Evolutionary conservation across 306 rosid species (phyloP).

Genomic region (Begonia loranthoides): DNA sequence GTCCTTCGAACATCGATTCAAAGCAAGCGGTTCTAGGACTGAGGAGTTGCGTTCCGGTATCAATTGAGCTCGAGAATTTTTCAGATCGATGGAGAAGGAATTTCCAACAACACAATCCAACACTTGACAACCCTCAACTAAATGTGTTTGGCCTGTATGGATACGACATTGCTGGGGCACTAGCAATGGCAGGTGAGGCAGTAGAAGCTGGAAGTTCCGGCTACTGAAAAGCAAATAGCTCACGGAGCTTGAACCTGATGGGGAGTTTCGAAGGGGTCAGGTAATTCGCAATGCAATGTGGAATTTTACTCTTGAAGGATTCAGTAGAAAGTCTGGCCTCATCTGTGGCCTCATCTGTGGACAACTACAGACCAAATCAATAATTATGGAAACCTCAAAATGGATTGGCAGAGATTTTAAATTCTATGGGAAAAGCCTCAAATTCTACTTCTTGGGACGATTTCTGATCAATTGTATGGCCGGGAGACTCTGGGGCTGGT

Average conservation of each 20-base stretch:
- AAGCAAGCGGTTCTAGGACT: constrained; percentile 2
- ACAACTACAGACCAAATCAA: constrained; percentile 10
- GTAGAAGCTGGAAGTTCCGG: constrained; percentile 1
- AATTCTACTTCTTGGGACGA: not conserved
- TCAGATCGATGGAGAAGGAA: not conserved
- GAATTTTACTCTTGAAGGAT: constrained; percentile 6
- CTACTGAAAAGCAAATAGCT: not conserved
- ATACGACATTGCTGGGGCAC: constrained; percentile 29
- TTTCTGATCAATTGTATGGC: constrained; percentile 18
- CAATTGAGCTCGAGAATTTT: not conserved
- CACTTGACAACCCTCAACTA: constrained; percentile 8
- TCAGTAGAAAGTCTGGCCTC: constrained; percentile 11
- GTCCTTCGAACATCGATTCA: not conserved
- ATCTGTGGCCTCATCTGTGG: constrained; percentile 5
- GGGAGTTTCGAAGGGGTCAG: constrained; percentile 23
- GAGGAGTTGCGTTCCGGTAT: not conserved
- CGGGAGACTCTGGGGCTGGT: constrained; percentile 9
- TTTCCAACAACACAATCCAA: constrained; percentile 19
- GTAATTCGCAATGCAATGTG: constrained; percentile 20
- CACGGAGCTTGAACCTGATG: constrained; percentile 27
- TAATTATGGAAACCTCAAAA: constrained; percentile 35
- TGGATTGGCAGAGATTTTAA: constrained; percentile 16
- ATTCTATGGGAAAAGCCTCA: not conserved
- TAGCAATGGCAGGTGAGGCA: constrained; percentile 35
- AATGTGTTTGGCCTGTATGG: constrained; percentile 33